phyloP scores from a whole-genome alignment of 768 basidiomycete genomes.

The Tulasnella calospora region DNA sequence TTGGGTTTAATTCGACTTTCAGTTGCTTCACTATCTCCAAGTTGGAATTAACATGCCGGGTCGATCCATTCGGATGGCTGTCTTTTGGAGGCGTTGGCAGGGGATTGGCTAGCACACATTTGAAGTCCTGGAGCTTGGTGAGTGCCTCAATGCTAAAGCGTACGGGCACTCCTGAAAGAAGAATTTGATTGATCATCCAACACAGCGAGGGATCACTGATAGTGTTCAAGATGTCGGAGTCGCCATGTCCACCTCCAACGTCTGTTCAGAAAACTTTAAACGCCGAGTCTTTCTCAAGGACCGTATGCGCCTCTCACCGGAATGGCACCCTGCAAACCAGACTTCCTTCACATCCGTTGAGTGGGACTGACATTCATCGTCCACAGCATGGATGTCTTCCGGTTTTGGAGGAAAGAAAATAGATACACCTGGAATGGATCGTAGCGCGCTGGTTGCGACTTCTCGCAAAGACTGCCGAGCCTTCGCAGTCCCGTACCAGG shows the following conservation, averaged over 20 bases:
- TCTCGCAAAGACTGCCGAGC: slow-evolving; percentile 27
- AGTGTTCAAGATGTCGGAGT: neutral
- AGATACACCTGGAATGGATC: neutral
- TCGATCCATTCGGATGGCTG: neutral
- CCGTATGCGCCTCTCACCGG: slow-evolving; percentile 8
- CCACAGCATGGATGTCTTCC: neutral
- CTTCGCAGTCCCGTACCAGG: slow-evolving; percentile 50
- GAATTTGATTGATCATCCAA: neutral
- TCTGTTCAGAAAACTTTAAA: neutral
- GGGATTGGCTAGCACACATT: neutral
- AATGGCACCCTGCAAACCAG: slow-evolving; percentile 32
- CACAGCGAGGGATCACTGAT: neutral
- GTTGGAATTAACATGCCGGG: neutral
- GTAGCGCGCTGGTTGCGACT: neutral
- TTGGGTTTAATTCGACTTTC: neutral
- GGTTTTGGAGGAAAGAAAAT: neutral
- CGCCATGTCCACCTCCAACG: neutral
- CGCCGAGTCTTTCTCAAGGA: neutral
- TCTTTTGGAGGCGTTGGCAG: neutral
- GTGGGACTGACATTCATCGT: neutral
- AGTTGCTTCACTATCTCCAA: neutral
- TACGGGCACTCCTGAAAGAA: neutral
- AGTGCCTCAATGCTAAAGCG: neutral
- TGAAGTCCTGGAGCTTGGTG: neutral
- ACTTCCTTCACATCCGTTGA: slow-evolving; percentile 29